Conservation (phyloP, 2,329 filamentous ascomycete species). For the Nothopassalora personata region DNA sequence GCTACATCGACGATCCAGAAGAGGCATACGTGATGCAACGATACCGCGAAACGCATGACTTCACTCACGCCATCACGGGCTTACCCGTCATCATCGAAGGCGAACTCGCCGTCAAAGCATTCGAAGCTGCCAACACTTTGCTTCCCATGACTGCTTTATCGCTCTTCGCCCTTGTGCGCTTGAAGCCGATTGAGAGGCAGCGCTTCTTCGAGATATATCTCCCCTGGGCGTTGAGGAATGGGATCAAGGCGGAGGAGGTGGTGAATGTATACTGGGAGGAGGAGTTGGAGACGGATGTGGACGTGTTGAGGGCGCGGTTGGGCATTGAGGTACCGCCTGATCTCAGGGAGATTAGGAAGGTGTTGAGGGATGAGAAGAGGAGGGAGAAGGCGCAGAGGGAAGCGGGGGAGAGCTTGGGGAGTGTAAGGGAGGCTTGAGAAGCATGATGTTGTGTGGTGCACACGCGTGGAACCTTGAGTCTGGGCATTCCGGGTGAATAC, state of each 20-base stretch:
- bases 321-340: conserved; percentile 87
- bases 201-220: conserved; percentile 71
- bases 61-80: conserved; percentile 91
- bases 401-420: conserved; percentile 4
- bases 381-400: conserved; percentile 50
- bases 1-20: conserved; percentile 91
- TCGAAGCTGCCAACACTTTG: conserved; percentile 92
- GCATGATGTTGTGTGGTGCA: background rate
- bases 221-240: conserved; percentile 87
- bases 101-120: conserved; percentile 94
- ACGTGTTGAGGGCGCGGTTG: conserved; percentile 65
- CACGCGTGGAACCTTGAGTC: too few species aligned
- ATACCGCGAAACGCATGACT: conserved; percentile 95
- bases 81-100: conserved; percentile 90
- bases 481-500: too few species aligned
- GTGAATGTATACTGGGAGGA: conserved; percentile 99
- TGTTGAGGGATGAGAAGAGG: conserved; percentile 63
- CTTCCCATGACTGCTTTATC: conserved; percentile 92
- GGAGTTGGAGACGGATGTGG: conserved; percentile 76
- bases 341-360: conserved; percentile 68
- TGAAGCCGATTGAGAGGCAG: conserved; percentile 59
- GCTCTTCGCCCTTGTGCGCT: conserved; percentile 62
- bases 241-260: conserved; percentile 67
- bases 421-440: conserved; percentile 5
- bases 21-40: conserved; percentile 98